Evolutionary conservation across 2,329 filamentous ascomycete genomes (phyloP).

Genomic region (Epichloe gansuensis): DNA sequence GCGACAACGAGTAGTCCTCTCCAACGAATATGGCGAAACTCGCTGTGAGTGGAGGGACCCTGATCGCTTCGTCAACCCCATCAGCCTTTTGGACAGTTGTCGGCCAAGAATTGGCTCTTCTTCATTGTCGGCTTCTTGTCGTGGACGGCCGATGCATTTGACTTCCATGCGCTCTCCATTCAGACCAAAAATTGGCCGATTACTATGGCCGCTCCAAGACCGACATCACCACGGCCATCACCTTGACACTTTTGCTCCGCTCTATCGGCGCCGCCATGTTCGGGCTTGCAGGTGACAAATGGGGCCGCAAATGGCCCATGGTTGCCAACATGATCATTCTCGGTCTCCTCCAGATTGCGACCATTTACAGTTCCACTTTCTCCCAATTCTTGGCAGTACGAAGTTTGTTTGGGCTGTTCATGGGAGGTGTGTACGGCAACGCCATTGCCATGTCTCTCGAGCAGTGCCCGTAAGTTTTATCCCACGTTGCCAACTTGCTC

Average conservation of each 20-base stretch:
- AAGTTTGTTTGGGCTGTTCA: constrained; percentile 63
- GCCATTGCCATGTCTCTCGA: constrained; percentile 69
- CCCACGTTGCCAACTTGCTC: too few relatives aligned
- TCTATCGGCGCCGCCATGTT: constrained; percentile 66
- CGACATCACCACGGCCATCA: constrained; percentile 63
- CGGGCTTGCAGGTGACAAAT: constrained; percentile 66
- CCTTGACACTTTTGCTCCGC: constrained; percentile 60
- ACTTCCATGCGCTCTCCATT: constrained; percentile 71
- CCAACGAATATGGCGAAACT: constrained; percentile 52
- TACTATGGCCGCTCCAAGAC: constrained; percentile 44
- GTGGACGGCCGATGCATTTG: constrained; percentile 75
- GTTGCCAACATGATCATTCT: constrained; percentile 66
- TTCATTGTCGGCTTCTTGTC: constrained; percentile 62
- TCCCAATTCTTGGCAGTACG: constrained; percentile 63
- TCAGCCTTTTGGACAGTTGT: constrained; percentile 55
- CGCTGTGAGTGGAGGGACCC: constrained; percentile 57
- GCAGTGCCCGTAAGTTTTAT: constrained; percentile 46
- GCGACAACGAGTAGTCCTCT: constrained; percentile 60
- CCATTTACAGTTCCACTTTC: constrained; percentile 64
- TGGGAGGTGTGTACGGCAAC: constrained; percentile 73
- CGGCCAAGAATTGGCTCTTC: constrained; percentile 58
- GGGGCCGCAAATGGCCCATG: constrained; percentile 76
- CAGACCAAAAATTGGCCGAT: constrained; percentile 55
- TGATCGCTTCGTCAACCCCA: constrained; percentile 55
- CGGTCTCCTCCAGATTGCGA: constrained; percentile 56